Evolutionary conservation across 2,329 filamentous ascomycete species (phyloP), one percentile per base, ranked within the genome.

Genomic region (Dothistroma septosporum): DNA sequence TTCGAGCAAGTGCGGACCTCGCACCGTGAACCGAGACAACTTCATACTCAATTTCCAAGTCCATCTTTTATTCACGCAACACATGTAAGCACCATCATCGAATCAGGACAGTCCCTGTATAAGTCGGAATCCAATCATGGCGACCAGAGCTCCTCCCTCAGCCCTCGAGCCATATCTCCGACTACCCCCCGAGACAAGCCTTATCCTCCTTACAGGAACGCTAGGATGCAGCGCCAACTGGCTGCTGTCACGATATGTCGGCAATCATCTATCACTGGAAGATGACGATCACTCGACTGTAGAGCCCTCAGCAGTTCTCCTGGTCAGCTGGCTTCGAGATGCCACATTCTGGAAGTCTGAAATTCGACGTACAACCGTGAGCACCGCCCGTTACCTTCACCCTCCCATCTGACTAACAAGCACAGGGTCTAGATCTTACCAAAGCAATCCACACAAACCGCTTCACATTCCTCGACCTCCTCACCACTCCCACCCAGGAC

Each of bases 311-410:
- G 4, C 73, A 19, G 75, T 97, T 0, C 80, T 96, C 2, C 79
- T 97, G 2, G 86, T 94, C 60, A 95, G 90, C 77, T 96, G 94
- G 76, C 78, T 96, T 76, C 83, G 90, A 62, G 88, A 93, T 69
- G 84, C 83, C 64, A 78, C 83, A 1, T 95, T 96, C 72, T 97
- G 92, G 91, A 86, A 80, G 64, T 84, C 87, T 2, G 87, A 90
- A 54, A 83, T 73, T 2, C 48, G 65, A 48, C 62, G 71, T 32
- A 61, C 61, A 11, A 64, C 62, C 28, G 70, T 72, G 67, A 37
- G 61, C 60, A 12, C 19, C 46, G 3, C 12, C 16, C 33, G 11
- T 33, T 16, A 19, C 9, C 19, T 21, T 22, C n/a, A 46, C 10
- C 35, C 16, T 55, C 46, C 16, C 37, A 16, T 32, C 12, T 37